Percentiles rank a stretch among this genome's conserved stretches.
These are phyloP conservation scores for Epichloe sylvatica DNA, from an alignment of 2,329 filamentous ascomycete species.

Conservation along the genomic window DNA sequence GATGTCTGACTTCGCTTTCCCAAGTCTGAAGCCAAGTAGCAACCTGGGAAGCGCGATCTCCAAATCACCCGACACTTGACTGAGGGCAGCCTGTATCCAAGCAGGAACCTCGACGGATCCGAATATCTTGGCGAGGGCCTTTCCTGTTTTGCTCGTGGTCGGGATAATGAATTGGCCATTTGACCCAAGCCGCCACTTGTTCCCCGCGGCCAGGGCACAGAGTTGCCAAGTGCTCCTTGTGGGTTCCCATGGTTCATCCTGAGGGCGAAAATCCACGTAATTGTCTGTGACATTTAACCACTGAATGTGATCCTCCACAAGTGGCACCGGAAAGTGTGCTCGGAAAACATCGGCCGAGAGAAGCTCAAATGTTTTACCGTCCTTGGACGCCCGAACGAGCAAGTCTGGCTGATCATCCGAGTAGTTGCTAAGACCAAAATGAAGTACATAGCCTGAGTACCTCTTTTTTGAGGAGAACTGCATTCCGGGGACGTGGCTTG, in stretches of 20 bases:
- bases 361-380: slow-evolving; percentile 13
- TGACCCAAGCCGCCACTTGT: background rate
- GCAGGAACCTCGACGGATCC: background rate
- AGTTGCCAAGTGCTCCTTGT: background rate
- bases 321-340: slow-evolving; percentile 17
- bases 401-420: slow-evolving; percentile 13
- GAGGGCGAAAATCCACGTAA: slow-evolving; percentile 20
- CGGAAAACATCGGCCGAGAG: slow-evolving; percentile 20
- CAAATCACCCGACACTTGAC: slow-evolving; percentile 8
- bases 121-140: background rate
- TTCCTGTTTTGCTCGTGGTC: background rate
- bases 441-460: slow-evolving; percentile 20
- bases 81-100: background rate
- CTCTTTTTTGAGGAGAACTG: slow-evolving; percentile 23
- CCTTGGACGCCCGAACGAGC: slow-evolving; percentile 16
- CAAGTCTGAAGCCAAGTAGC: slow-evolving; percentile 31
- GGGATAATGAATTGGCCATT: slow-evolving; percentile 11
- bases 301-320: slow-evolving; percentile 28
- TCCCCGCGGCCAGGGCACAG: background rate
- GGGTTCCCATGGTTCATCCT: slow-evolving; percentile 13
- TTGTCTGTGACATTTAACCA: slow-evolving; percentile 27
- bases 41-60: slow-evolving; percentile 31
- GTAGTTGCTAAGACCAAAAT: slow-evolving; percentile 17
- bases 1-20: slow-evolving; percentile 14
- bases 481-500: slow-evolving; percentile 17